A percentile compares a stretch with the other conserved stretches of the same genome.
Evolutionary conservation across 225 moss, liverwort and hornwort species (phyloP).

Genomic region (Pseudisothecium myosuroides): DNA sequence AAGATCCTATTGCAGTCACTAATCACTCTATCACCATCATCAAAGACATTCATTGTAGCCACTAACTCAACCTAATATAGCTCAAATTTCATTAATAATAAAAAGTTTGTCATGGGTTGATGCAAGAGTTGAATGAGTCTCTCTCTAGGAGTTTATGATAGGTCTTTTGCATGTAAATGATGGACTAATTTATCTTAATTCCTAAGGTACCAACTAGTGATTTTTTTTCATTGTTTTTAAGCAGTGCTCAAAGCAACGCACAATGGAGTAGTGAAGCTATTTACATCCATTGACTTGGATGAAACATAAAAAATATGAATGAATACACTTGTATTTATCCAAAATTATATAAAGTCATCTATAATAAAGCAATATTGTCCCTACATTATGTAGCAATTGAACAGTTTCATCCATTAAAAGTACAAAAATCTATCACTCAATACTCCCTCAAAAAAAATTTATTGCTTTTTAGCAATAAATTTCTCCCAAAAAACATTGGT

Average conservation of each 20-base stretch:
- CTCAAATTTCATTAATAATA: not conserved
- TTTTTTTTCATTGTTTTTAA: not conserved
- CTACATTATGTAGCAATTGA: not conserved
- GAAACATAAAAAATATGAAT: not conserved
- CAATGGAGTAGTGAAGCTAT: not conserved
- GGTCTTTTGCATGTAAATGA: not conserved
- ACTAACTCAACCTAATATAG: not conserved
- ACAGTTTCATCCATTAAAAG: not conserved
- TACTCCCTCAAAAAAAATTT: not conserved
- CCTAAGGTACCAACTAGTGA: not conserved
- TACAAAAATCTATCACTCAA: not conserved
- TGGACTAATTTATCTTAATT: not conserved
- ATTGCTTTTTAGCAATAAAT: rapidly evolving
- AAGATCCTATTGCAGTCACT: rapidly evolving
- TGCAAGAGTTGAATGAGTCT: no score
- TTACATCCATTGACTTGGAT: not conserved
- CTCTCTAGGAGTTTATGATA: no score
- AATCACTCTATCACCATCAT: not conserved
- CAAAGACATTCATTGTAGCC: not conserved
- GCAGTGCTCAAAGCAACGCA: rapidly evolving
- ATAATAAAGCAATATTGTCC: not conserved
- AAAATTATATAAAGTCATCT: not conserved
- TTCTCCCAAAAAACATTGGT: rapidly evolving
- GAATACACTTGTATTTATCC: not conserved
- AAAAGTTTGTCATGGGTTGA: no score